Evolutionary conservation across 495 filamentous ascomycete genomes (phyloP), one percentile per base, ranked within the genome.

Genomic region (Glutinoglossum americanum): DNA sequence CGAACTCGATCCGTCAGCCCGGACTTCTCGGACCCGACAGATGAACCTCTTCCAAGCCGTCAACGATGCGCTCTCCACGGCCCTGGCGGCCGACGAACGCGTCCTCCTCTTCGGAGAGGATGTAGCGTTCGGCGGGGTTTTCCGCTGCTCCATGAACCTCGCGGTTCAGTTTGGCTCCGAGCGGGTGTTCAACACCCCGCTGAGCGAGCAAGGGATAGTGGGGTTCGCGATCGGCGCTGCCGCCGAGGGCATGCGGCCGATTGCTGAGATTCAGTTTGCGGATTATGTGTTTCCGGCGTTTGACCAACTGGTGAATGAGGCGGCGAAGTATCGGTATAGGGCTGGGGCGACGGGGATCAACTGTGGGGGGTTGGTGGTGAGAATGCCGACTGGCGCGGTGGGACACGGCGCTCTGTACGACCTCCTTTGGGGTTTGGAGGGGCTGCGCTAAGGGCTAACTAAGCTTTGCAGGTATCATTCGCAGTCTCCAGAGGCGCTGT

Each of bases 251-350:
- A 87, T 94, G 84, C 85, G 83, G 55, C 85, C 92, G 0, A 79
- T 98, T 19, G 90, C 93, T 1, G 92, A 98, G 71, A 92, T 98
- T 55, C 92, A 98, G 69, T 98, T 98, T 64, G 93, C 92, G 37
- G 92, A 98, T 69, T 98, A 98, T 68, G 82, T 98, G 45, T 97
- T 83, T 68, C 92, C 92, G 1, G 89, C 92, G 0, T 97, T 97
- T 62, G 92, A 98, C 65, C 92, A 98, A 76, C 75, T 98, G 41
- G 89, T 97, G 60, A 97, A 97, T 65, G 92, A 98, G 69, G 89
- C 89, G 2, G 87, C 88, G 54, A 98, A 97, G 72, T 85, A 86
- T 61, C 73, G 92, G 56, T 98, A 90, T 69, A 76, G 90, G 54
- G 85, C 90, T 66, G 90, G 89, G 0, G 69, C 66, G 1, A 84